Evolutionary conservation across 1,139 yeast species (phyloP).

Genomic region (Nakaseomyces nivariensis): DNA sequence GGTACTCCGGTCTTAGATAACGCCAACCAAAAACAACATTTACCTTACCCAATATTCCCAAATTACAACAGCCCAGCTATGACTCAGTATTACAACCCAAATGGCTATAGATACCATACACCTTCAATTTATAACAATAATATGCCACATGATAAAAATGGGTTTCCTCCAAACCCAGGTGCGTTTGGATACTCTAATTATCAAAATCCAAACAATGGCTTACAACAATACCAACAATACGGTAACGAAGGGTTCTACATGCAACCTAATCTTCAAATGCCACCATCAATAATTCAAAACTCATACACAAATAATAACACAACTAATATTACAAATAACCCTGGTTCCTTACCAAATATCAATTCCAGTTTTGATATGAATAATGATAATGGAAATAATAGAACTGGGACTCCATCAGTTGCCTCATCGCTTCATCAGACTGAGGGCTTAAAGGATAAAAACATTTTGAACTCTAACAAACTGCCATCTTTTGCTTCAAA

Average conservation of each 20-base stretch:
- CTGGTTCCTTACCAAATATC: not conserved
- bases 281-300: not conserved
- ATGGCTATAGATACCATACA: not conserved
- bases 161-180: not conserved
- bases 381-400: not conserved
- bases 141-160: not conserved
- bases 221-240: not conserved
- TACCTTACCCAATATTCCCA: not conserved
- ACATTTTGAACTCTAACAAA: not conserved
- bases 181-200: not conserved
- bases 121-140: not conserved
- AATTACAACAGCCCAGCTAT: not conserved
- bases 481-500: not conserved
- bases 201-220: not conserved
- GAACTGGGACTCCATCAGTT: not conserved
- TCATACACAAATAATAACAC: conserved; percentile 3
- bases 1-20: not conserved
- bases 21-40: not conserved
- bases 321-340: not conserved
- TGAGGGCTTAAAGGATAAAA: not conserved
- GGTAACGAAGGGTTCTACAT: not conserved
- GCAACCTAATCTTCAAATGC: not conserved
- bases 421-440: not conserved
- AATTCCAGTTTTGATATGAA: not conserved
- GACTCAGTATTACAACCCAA: not conserved